phyloP scores from a whole-genome alignment of 495 filamentous ascomycete species.

The Neurospora sp. region DNA sequence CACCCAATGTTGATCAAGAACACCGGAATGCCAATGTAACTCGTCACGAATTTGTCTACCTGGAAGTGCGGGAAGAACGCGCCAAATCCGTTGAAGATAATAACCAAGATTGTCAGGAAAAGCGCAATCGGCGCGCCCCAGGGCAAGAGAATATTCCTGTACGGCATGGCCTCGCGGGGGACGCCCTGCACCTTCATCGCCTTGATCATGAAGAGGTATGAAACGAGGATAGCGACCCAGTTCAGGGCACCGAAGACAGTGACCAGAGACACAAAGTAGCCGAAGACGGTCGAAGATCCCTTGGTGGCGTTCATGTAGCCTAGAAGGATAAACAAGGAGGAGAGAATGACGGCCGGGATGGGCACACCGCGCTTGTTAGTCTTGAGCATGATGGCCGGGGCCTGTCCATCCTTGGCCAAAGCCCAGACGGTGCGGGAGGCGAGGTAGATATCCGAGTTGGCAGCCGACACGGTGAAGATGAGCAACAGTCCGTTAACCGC shows the following conservation, averaged over 20 bases:
- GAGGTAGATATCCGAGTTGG: conserved; percentile 75
- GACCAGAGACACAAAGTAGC: conserved; percentile 77
- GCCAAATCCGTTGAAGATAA: conserved; percentile 68
- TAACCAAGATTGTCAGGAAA: conserved; percentile 58
- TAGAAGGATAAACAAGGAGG: conserved; percentile 52
- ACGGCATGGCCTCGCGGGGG: conserved; percentile 54
- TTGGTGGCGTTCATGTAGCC: conserved; percentile 71
- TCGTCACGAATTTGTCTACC: conserved; percentile 70
- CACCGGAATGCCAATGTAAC: conserved; percentile 72
- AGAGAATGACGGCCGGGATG: conserved; percentile 52
- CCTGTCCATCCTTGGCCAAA: conserved; percentile 65
- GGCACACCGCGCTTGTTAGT: conserved; percentile 73
- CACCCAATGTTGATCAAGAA: conserved; percentile 45
- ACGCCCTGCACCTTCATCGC: conserved; percentile 66
- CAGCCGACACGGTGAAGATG: conserved; percentile 69
- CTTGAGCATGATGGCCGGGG: conserved; percentile 57
- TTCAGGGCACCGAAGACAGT: conserved; percentile 73
- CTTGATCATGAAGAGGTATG: conserved; percentile 69
- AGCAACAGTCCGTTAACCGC: conserved; percentile 75
- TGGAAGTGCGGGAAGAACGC: conserved; percentile 47
- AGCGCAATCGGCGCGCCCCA: conserved; percentile 60
- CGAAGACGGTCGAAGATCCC: conserved; percentile 60
- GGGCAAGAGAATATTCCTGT: conserved; percentile 60
- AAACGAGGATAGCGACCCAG: conserved; percentile 76
- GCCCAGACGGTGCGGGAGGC: conserved; percentile 74